Percentiles rank a stretch among this genome's conserved stretches.
Conservation (phyloP, 1,139 yeast species). For the Lodderomyces orthopsilosis region DNA sequence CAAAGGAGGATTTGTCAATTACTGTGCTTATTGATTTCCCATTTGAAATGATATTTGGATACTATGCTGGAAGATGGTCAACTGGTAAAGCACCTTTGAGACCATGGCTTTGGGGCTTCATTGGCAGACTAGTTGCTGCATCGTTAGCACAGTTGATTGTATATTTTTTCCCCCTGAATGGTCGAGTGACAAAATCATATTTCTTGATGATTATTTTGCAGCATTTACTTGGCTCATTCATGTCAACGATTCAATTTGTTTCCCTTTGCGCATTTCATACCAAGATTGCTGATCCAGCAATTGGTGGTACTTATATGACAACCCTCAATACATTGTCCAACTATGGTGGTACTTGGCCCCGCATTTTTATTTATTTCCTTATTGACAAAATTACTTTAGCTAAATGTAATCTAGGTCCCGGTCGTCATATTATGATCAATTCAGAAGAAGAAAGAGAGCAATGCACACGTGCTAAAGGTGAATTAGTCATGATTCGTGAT, state of each 20-base stretch:
- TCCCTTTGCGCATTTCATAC: slow-evolving; percentile 94
- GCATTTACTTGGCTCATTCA: slow-evolving; percentile 82
- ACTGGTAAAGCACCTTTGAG: slow-evolving; percentile 65
- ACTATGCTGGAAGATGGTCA: slow-evolving; percentile 95
- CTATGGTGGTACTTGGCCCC: slow-evolving; percentile 98
- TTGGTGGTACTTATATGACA: slow-evolving; percentile 99
- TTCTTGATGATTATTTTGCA: slow-evolving; percentile 72
- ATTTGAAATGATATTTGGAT: slow-evolving; percentile 91
- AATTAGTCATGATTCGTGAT: slow-evolving; percentile 55
- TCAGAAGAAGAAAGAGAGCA: slow-evolving; percentile 39
- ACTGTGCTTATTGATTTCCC: slow-evolving; percentile 95
- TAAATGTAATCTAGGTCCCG: slow-evolving; percentile 37
- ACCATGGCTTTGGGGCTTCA: slow-evolving; percentile 89
- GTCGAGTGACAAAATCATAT: slow-evolving; percentile 46
- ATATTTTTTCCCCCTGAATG: slow-evolving; percentile 62
- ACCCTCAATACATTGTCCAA: slow-evolving; percentile 88
- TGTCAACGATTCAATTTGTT: slow-evolving; percentile 94
- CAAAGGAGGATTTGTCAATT: slow-evolving; percentile 89
- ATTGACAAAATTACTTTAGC: slow-evolving; percentile 77
- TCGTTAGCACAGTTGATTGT: slow-evolving; percentile 72
- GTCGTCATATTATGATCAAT: slow-evolving; percentile 15
- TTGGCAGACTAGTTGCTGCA: slow-evolving; percentile 83
- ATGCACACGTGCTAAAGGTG: slow-evolving; percentile 58
- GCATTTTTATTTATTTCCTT: slow-evolving; percentile 68
- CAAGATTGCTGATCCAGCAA: slow-evolving; percentile 88